Conservation (phyloP, 305 asterid species). For the Striga hermonthica region DNA sequence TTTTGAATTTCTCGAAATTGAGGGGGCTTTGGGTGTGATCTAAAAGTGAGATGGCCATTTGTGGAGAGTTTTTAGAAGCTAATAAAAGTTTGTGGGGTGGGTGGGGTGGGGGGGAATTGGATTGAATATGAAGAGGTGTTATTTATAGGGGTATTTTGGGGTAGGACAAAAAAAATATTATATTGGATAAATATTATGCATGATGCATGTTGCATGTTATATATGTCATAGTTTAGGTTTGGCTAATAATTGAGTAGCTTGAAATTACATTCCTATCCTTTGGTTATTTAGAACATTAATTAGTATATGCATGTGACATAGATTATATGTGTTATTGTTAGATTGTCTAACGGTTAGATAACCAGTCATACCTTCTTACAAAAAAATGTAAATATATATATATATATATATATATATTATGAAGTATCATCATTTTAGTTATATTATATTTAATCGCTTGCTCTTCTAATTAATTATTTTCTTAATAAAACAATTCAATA, state of each 20-base stretch:
- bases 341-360: not conserved
- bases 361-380: too few relatives aligned
- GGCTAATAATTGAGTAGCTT: constrained; percentile 40
- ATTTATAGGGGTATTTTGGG: constrained; percentile 40
- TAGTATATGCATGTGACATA: not conserved
- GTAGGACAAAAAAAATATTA: constrained; percentile 2
- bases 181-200: not conserved
- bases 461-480: too few relatives aligned
- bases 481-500: too few relatives aligned
- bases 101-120: constrained; percentile 15
- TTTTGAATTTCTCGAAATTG: constrained; percentile 32
- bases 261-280: constrained; percentile 23
- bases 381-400: too few relatives aligned
- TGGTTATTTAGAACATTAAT: not conserved
- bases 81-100: not conserved
- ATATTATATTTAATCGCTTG: too few relatives aligned
- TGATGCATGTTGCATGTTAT: constrained; percentile 2
- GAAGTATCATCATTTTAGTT: too few relatives aligned
- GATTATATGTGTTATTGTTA: too few relatives aligned
- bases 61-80: not conserved
- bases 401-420: too few relatives aligned
- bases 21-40: constrained; percentile 29
- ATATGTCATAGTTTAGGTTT: constrained; percentile 1
- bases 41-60: constrained; percentile 34
- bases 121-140: constrained; percentile 19